Conservation (phyloP, 352 stramenopile species). For the Phytophthora boehmeriae region DNA sequence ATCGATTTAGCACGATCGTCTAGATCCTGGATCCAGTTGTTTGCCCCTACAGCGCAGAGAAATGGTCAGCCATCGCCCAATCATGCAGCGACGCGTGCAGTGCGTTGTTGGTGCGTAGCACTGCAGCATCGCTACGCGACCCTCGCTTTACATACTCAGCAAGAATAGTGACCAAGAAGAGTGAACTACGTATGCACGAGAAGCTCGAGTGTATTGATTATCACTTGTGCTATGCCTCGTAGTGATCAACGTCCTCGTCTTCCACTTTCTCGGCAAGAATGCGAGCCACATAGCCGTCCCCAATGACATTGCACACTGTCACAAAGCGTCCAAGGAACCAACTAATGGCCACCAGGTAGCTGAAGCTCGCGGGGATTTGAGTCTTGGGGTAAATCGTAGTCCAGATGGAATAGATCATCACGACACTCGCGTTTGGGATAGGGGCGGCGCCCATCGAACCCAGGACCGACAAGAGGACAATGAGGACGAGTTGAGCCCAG, state of each 20-base stretch:
- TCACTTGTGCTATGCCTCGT: slow-evolving; percentile 18
- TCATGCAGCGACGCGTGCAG: slow-evolving; percentile 19
- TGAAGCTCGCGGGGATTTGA: slow-evolving; percentile 64
- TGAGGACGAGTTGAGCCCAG: slow-evolving; percentile 56
- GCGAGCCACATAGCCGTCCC: slow-evolving; percentile 70
- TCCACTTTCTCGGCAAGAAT: slow-evolving; percentile 83
- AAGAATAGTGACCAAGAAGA: no score
- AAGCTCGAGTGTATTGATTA: background rate
- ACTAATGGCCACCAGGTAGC: slow-evolving; percentile 75
- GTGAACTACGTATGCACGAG: no score
- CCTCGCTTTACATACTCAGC: no score
- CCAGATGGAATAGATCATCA: slow-evolving; percentile 83
- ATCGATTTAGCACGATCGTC: slow-evolving; percentile 12
- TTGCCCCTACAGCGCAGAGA: slow-evolving; percentile 16
- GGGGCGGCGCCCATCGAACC: slow-evolving; percentile 65
- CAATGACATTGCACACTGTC: slow-evolving; percentile 74
- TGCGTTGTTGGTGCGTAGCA: slow-evolving; percentile 22
- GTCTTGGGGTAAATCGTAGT: slow-evolving; percentile 65
- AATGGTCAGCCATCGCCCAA: slow-evolving; percentile 14
- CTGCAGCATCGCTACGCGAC: slow-evolving; percentile 6
- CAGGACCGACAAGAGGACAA: slow-evolving; percentile 67
- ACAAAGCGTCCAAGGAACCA: slow-evolving; percentile 77
- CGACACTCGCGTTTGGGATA: slow-evolving; percentile 70
- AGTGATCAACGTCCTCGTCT: slow-evolving; percentile 41
- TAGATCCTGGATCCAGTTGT: slow-evolving; percentile 17